Evolutionary conservation across 192 early-diverging fungal species (phyloP).

Genomic region (Coemansia sp.): DNA sequence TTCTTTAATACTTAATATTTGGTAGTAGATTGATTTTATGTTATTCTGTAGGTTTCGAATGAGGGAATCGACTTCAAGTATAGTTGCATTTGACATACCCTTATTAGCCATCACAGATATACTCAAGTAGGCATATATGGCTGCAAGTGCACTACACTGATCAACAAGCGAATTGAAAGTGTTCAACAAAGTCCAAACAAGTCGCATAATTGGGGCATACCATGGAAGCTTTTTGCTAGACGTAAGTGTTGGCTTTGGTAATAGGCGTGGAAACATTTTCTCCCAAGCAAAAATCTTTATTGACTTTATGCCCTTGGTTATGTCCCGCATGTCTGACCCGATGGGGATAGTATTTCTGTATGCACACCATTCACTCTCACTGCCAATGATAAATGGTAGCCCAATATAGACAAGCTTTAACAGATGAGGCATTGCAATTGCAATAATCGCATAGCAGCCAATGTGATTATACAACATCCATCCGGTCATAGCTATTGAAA

Average conservation of each 20-base stretch:
- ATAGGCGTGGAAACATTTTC: slow-evolving; percentile 1
- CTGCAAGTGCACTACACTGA: background rate
- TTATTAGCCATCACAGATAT: background rate
- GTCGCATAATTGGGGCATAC: slow-evolving; percentile 22
- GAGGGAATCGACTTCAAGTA: slow-evolving; percentile 19
- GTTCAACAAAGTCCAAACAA: slow-evolving; percentile 9
- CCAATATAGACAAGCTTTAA: too few species aligned
- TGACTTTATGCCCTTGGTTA: slow-evolving; percentile 11
- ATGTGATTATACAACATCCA: slow-evolving; percentile 16
- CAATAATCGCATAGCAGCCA: slow-evolving; percentile 24
- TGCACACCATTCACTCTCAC: too few species aligned
- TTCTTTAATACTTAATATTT: background rate
- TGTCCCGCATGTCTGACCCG: too few species aligned
- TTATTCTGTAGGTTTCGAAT: slow-evolving; percentile 3
- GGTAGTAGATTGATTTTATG: background rate
- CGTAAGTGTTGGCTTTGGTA: background rate
- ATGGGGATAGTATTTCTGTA: too few species aligned
- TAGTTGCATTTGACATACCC: slow-evolving; percentile 19
- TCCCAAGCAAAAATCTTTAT: slow-evolving; percentile 51
- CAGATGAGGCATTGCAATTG: background rate
- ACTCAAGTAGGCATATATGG: slow-evolving; percentile 10
- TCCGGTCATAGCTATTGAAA: background rate
- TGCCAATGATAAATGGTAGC: too few species aligned
- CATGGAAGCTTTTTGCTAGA: slow-evolving; percentile 11
- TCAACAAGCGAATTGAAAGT: background rate